Evolutionary conservation across 2,329 filamentous ascomycete species (phyloP), one percentile per base, ranked within the genome.

Genomic region (Hymenoscyphus repandus): DNA sequence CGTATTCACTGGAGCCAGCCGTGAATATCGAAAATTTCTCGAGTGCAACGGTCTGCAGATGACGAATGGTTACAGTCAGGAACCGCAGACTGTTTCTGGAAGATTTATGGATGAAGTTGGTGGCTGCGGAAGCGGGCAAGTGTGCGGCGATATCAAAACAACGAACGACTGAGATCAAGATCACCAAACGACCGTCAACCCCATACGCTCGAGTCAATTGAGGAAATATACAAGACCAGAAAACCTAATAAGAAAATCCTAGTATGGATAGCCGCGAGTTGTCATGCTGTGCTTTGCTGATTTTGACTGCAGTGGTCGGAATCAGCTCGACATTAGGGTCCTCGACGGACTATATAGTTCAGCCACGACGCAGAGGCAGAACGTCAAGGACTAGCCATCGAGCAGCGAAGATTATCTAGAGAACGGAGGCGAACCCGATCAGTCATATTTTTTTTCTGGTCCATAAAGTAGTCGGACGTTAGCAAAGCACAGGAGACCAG

Each of bases 1-100:
- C 32, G 32, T 45, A 33, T 60, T 62, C 62, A 64, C 62, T 58
- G 58, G 59, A 62, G 52, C 60, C 59, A 60, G 60, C 59, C 55
- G 58, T 64, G 59, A 60, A 60, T 58, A 52, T 52, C 49, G 45
- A 51, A 31, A 45, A 49, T 6, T 12, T 42, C 37, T 44, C 44
- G 31, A 53, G 52, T 52, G 47, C 20, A 56, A 56, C 38, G 47
- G 17, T 49, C 37, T 33, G 37, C 36, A 34, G 47, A 20, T 11
- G 11, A 32, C 36, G 27, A 45, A 38, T 33, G 37, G 18, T 38
- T 30, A 17, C 27, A 42, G 36, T 38, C 12, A 31, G 22, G 22
- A 27, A 27, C 7, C 22, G 22, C 4, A 39, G 37, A n/a, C 41
- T 22, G 39, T 9, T 42, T 22, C 22, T 45, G 31, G 42, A 34